Conservation (phyloP, 352 stramenopile genomes). For the Phytophthora niederhauseri region DNA sequence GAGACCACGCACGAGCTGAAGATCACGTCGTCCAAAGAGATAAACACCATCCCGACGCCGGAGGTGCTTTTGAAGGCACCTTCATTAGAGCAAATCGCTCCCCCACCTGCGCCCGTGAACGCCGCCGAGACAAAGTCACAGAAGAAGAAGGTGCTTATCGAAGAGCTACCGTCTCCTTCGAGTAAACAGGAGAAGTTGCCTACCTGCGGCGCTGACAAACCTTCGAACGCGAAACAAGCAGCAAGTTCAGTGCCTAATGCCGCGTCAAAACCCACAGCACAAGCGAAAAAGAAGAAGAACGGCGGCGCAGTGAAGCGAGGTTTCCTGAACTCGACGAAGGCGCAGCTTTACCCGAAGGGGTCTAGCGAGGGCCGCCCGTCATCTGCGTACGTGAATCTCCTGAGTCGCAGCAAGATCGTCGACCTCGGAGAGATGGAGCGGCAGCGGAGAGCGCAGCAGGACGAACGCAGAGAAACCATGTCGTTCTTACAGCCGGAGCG, state of each 20-base stretch:
- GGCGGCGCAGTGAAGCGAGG: slow-evolving; percentile 65
- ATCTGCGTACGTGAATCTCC: slow-evolving; percentile 80
- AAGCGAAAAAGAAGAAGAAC: slow-evolving; percentile 25
- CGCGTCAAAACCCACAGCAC: slow-evolving; percentile 3
- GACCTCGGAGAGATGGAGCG: slow-evolving; percentile 61
- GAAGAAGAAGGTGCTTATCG: slow-evolving; percentile 49
- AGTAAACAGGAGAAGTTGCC: slow-evolving; percentile 6
- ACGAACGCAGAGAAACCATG: slow-evolving; percentile 32
- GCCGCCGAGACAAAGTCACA: neutral
- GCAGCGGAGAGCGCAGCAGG: slow-evolving; percentile 42
- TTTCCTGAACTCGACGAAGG: slow-evolving; percentile 72
- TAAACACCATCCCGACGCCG: neutral
- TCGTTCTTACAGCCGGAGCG: slow-evolving; percentile 33
- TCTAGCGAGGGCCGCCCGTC: slow-evolving; percentile 69
- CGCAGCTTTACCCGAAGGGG: slow-evolving; percentile 68
- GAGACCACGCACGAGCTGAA: neutral
- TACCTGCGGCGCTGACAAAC: neutral
- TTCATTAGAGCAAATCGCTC: neutral
- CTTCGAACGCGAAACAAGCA: neutral
- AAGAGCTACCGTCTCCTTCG: slow-evolving; percentile 41
- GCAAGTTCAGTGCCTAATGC: slow-evolving; percentile 3
- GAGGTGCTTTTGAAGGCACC: neutral
- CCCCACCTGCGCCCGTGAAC: slow-evolving; percentile 19
- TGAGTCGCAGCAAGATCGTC: slow-evolving; percentile 83
- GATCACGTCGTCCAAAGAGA: neutral